Percentiles rank a stretch among this genome's conserved stretches.
Conservation (phyloP, 345 rosid genomes). For the Stellera chamaejasme region DNA sequence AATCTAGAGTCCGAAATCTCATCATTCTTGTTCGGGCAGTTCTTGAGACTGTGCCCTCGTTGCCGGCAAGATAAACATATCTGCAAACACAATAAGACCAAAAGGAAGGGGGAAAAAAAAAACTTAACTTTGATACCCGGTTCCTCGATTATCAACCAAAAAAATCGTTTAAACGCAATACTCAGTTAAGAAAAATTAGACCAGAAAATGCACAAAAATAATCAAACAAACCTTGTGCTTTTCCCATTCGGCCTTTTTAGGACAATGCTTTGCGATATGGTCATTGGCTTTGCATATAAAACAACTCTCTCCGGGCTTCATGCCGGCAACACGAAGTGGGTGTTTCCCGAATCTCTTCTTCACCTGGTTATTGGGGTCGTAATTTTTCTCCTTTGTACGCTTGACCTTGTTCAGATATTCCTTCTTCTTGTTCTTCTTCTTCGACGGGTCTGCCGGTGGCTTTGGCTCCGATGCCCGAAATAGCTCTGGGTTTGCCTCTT, state of each 20-base stretch:
- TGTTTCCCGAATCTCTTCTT: conserved; percentile 44
- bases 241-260: conserved; percentile 82
- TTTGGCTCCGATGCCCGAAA: conserved; percentile 69
- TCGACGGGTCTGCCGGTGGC: conserved; percentile 50
- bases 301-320: conserved; percentile 94
- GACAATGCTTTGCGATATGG: conserved; percentile 83
- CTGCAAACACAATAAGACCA: conserved; percentile 30
- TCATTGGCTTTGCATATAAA: conserved; percentile 68
- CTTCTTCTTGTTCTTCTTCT: conserved; percentile 52
- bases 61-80: conserved; percentile 77
- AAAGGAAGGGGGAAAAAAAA: conserved; percentile 9
- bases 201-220: background rate
- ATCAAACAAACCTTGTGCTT: conserved; percentile 56
- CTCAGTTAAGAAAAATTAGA: background rate
- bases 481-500: conserved; percentile 50
- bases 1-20: conserved; percentile 44
- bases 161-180: background rate
- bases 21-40: conserved; percentile 60
- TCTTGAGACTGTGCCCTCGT: conserved; percentile 83
- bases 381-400: conserved; percentile 34
- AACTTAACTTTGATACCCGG: background rate
- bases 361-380: conserved; percentile 19
- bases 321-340: conserved; percentile 85
- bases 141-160: background rate
- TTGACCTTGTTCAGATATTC: conserved; percentile 35